Evolutionary conservation across 805 yeast genomes (phyloP), one percentile per base, ranked within the genome.

Genomic region (Candida nemodendra): DNA sequence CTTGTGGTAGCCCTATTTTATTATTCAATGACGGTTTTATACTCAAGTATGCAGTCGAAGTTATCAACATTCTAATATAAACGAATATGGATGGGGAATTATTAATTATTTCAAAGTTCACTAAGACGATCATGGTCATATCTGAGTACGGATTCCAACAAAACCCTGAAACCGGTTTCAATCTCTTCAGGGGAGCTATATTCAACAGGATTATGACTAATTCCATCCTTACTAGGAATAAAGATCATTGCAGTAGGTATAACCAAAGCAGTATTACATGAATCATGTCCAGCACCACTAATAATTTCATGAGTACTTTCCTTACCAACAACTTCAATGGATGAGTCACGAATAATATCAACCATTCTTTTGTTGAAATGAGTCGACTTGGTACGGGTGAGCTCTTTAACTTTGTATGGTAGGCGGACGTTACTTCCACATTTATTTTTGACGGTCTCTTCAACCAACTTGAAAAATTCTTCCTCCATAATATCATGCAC

Each of bases 241-340:
- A 82, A 82, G 23, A 82, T 75, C 88, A 82, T 82, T 2, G 86
- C 74, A 0, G 89, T 81, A 27, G 90, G 89, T 27, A 75, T 72
- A 31, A 69, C 65, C 5, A 62, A 49, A 6, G 76, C 68, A 2
- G 83, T 77, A 16, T 74, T 68, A 48, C 87, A 79, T 6, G 85
- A 77, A 53, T 82, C 90, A 48, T 82, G 90, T 8, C 85, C 87
- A 4, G 89, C 87, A 18, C 90, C 88, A 47, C 83, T 75, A 30
- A 72, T 70, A 35, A 80, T 78, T 26, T 64, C 69, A 28, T 68
- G 61, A 9, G 66, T 62, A 26, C 66, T 54, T 1, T 64, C 69
- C 18, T 63, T 59, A 2, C 79, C 79, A 40, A 70, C 75, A 24
- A 74, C 53, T 18, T 69, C 75, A 14, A 52, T 44, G 0, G 87